These are phyloP conservation scores for Inga laurina DNA, from an alignment of 306 rosid species.

Conservation along the genomic window DNA sequence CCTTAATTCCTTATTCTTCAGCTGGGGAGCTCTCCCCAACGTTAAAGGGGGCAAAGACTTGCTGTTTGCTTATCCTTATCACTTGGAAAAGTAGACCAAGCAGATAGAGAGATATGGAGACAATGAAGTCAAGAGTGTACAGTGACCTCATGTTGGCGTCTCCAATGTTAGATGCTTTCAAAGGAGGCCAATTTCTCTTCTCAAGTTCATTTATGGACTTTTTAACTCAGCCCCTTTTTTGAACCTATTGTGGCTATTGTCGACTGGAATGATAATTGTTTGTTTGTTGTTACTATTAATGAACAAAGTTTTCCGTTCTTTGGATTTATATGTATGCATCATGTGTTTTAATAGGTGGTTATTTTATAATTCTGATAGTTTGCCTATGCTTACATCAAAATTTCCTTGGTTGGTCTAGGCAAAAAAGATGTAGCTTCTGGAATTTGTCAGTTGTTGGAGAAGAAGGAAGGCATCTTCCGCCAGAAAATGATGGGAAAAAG, in stretches of 20 bases:
- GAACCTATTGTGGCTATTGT: not conserved
- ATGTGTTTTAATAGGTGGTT: not conserved
- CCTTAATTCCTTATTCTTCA: not conserved
- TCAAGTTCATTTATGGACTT: not conserved
- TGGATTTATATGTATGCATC: not conserved
- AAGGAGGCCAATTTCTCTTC: not conserved
- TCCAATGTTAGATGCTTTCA: not conserved
- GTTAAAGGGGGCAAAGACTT: not conserved
- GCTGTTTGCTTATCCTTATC: not conserved
- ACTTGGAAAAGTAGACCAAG: not conserved
- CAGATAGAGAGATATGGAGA: not conserved
- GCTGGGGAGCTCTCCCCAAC: not conserved
- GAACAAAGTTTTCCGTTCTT: conserved; percentile 5
- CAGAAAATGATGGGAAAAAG: conserved; percentile 99
- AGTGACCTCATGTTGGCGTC: not conserved
- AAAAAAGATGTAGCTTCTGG: conserved; percentile 61
- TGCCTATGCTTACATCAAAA: conserved; percentile 17
- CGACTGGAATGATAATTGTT: not conserved
- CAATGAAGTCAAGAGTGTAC: not conserved
- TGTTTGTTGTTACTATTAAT: not conserved
- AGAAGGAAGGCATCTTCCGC: conserved; percentile 95
- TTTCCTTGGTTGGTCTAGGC: conserved; percentile 49
- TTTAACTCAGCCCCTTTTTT: not conserved
- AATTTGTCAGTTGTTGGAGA: conserved; percentile 87
- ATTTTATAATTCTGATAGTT: conserved; percentile 5